phyloP scores from a whole-genome alignment of 495 filamentous ascomycete genomes.

The Penicillium crystallinum region DNA sequence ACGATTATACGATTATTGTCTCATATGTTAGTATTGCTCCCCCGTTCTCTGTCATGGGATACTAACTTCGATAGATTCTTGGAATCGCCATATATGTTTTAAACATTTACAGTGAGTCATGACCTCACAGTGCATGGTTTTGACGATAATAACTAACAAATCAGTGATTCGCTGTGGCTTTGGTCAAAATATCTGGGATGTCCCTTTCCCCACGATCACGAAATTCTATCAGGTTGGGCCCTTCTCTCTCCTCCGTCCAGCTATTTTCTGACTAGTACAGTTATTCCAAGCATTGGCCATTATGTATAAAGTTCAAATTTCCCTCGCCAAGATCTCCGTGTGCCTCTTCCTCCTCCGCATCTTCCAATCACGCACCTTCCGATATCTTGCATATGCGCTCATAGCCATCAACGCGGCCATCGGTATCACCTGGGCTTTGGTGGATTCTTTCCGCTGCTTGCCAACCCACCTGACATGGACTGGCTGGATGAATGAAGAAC shows the following conservation, averaged over 20 bases:
- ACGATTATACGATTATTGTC: slow-evolving; percentile 27
- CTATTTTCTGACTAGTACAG: slow-evolving; percentile 5
- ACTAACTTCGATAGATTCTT: slow-evolving; percentile 14
- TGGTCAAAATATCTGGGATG: slow-evolving; percentile 30
- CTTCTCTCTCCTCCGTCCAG: not conserved
- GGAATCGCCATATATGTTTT: slow-evolving; percentile 17
- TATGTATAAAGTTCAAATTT: slow-evolving; percentile 32
- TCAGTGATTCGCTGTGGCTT: slow-evolving; percentile 26
- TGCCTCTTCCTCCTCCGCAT: slow-evolving; percentile 43
- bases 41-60: not conserved
- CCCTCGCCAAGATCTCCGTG: slow-evolving; percentile 47
- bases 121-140: not conserved
- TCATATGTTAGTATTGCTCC: slow-evolving; percentile 16
- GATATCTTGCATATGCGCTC: slow-evolving; percentile 25
- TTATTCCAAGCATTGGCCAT: slow-evolving; percentile 26
- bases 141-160: slow-evolving; percentile 2
- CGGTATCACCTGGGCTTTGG: slow-evolving; percentile 26
- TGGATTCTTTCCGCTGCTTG: slow-evolving; percentile 30
- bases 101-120: slow-evolving; percentile 15
- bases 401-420: slow-evolving; percentile 30
- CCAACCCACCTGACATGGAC: slow-evolving; percentile 32
- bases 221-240: slow-evolving; percentile 19
- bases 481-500: slow-evolving; percentile 20
- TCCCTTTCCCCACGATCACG: slow-evolving; percentile 20
- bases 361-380: slow-evolving; percentile 32